A percentile compares a stretch with the other conserved stretches of the same genome.
Evolutionary conservation across 2,329 filamentous ascomycete genomes (phyloP).

Genomic region (Monilinia laxa): DNA sequence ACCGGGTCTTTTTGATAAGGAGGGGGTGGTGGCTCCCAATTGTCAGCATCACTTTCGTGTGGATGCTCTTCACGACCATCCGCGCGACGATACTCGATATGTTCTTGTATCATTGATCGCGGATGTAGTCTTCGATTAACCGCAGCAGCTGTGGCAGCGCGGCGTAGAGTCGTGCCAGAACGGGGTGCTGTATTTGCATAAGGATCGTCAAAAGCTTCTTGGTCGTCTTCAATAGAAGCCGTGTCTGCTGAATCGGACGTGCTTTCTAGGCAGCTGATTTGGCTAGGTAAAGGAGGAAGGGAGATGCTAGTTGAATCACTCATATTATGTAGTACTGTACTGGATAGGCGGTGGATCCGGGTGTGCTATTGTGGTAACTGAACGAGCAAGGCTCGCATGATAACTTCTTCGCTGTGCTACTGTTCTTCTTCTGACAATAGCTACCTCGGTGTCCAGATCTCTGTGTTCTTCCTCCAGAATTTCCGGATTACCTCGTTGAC

Average conservation of each 20-base stretch:
- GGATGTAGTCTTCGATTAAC: conserved; percentile 68
- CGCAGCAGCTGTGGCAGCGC: conserved; percentile 74
- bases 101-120: conserved; percentile 52
- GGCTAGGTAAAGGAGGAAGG: conserved; percentile 27
- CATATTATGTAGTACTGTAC: conserved; percentile 27
- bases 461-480: conserved; percentile 70
- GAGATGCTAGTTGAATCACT: conserved; percentile 29
- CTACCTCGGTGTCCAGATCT: conserved; percentile 75
- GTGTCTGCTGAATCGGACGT: conserved; percentile 31
- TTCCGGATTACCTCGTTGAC: conserved; percentile 63
- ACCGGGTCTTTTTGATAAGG: conserved; percentile 68
- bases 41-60: conserved; percentile 83
- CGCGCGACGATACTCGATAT: conserved; percentile 63
- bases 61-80: conserved; percentile 71
- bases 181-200: conserved; percentile 73
- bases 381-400: conserved; percentile 50
- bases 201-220: conserved; percentile 64
- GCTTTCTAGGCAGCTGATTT: conserved; percentile 29
- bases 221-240: conserved; percentile 37
- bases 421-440: conserved; percentile 72
- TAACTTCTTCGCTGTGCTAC: conserved; percentile 59
- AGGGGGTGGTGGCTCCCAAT: conserved; percentile 83
- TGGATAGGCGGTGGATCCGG: conserved; percentile 34
- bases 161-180: conserved; percentile 66
- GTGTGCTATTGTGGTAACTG: conserved; percentile 46